Evolutionary conservation across 2,329 filamentous ascomycete species (phyloP).

Genomic region (Immersiporthe knoxdaviesiana): DNA sequence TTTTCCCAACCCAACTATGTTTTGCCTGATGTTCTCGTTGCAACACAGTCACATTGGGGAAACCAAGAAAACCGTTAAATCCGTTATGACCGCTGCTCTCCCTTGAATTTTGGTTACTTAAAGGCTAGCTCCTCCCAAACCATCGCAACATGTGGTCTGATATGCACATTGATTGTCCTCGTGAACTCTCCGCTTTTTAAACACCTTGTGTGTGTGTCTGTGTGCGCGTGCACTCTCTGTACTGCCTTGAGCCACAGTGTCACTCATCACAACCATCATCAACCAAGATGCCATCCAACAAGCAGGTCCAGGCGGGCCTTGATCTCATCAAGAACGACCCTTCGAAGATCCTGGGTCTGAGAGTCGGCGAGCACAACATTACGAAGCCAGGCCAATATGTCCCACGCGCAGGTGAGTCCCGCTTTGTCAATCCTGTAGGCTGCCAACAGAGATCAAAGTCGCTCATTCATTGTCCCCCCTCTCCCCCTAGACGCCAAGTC

Average conservation of each 20-base stretch:
- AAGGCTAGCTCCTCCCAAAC: background rate
- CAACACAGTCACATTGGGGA: no score
- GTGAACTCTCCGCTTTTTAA: background rate
- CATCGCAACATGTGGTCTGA: background rate
- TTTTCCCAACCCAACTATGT: no score
- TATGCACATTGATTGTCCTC: background rate
- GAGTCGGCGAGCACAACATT: conserved; percentile 17
- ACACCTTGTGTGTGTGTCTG: background rate
- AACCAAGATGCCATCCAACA: conserved; percentile 22
- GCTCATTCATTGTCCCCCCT: background rate
- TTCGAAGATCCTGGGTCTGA: conserved; percentile 25
- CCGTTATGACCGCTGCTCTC: background rate
- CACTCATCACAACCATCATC: background rate
- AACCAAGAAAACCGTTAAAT: background rate
- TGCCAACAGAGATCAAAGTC: background rate
- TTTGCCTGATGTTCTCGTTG: no score
- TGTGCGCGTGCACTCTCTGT: background rate
- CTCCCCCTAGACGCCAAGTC: conserved; percentile 16
- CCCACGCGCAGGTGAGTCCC: conserved; percentile 17
- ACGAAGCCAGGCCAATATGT: conserved; percentile 22
- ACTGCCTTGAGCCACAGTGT: background rate
- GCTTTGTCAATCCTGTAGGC: background rate
- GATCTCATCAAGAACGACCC: conserved; percentile 20
- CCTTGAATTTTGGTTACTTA: background rate
- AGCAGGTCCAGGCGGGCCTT: conserved; percentile 18